Evolutionary conservation across 2,329 filamentous ascomycete species (phyloP).

Genomic region (Botryotinia narcissicola): DNA sequence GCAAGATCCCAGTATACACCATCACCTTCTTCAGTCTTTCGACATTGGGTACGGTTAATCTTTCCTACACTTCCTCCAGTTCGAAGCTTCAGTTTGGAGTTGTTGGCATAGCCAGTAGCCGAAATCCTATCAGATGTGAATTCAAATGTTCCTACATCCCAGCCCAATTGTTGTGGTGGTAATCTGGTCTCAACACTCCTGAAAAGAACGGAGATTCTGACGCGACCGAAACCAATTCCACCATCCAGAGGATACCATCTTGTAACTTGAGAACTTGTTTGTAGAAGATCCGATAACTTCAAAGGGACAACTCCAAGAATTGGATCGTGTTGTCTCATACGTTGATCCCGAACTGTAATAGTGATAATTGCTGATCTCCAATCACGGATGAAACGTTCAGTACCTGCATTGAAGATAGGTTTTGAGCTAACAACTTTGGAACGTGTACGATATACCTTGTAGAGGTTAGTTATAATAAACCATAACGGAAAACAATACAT

Average conservation of each 20-base stretch:
- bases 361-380: conserved; percentile 88
- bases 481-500: conserved; percentile 30
- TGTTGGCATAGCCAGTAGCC: conserved; percentile 56
- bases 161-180: conserved; percentile 82
- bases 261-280: conserved; percentile 74
- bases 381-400: conserved; percentile 87
- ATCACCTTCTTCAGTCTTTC: conserved; percentile 56
- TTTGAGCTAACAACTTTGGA: conserved; percentile 91
- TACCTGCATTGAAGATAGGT: conserved; percentile 96
- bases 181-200: conserved; percentile 82
- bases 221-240: conserved; percentile 85
- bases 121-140: conserved; percentile 71
- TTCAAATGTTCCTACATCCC: conserved; percentile 94
- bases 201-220: conserved; percentile 87
- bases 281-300: conserved; percentile 82
- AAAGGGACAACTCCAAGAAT: conserved; percentile 90
- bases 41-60: conserved; percentile 63
- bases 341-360: conserved; percentile 81
- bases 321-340: conserved; percentile 89
- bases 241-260: conserved; percentile 98
- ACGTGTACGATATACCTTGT: conserved; percentile 80
- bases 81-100: conserved; percentile 71
- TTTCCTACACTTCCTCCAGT: conserved; percentile 81
- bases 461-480: conserved; percentile 23
- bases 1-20: conserved; percentile 59